A percentile compares a stretch with the other conserved stretches of the same genome.
phyloP scores from a whole-genome alignment of 2,329 filamentous ascomycete species.

The Aspergillus sojae region DNA sequence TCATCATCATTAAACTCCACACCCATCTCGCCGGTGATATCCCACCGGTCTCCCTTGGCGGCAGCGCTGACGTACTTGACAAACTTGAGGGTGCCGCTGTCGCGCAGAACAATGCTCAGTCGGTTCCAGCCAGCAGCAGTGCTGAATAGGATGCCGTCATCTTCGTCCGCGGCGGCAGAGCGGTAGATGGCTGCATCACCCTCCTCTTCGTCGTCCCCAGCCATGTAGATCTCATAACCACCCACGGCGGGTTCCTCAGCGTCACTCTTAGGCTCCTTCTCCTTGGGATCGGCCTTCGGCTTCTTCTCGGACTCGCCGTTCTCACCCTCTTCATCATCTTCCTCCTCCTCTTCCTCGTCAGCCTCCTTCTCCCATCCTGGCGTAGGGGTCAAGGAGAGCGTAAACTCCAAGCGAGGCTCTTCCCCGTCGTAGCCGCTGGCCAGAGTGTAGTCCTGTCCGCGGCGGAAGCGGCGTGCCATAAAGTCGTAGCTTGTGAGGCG shows the following conservation, averaged over 20 bases:
- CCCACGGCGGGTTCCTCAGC: constrained; percentile 45
- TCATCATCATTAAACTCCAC: constrained; percentile 61
- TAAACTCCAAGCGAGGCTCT: constrained; percentile 79
- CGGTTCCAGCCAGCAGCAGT: constrained; percentile 82
- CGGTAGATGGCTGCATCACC: constrained; percentile 78
- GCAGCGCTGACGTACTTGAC: constrained; percentile 90
- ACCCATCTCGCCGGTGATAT: constrained; percentile 78
- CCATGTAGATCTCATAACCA: constrained; percentile 80
- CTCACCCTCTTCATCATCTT: constrained; percentile 45
- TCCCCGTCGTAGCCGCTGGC: constrained; percentile 77
- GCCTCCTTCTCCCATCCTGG: constrained; percentile 79
- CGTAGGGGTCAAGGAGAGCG: constrained; percentile 82
- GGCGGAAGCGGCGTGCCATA: constrained; percentile 83
- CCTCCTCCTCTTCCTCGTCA: constrained; percentile 53
- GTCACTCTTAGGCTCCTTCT: constrained; percentile 32
- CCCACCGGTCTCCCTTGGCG: constrained; percentile 89
- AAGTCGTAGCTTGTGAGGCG: constrained; percentile 72
- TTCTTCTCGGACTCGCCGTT: constrained; percentile 46
- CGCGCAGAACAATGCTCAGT: constrained; percentile 84
- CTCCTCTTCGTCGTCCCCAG: constrained; percentile 71
- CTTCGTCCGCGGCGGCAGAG: constrained; percentile 66
- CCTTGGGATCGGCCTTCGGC: constrained; percentile 30
- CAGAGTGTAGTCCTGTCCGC: constrained; percentile 86
- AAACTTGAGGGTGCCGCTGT: constrained; percentile 84
- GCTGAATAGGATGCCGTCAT: constrained; percentile 72